Evolutionary conservation across 78 protist species (phyloP), one percentile per base, ranked within the genome.

Genomic region (Dictyostelium brefeldianum): DNA sequence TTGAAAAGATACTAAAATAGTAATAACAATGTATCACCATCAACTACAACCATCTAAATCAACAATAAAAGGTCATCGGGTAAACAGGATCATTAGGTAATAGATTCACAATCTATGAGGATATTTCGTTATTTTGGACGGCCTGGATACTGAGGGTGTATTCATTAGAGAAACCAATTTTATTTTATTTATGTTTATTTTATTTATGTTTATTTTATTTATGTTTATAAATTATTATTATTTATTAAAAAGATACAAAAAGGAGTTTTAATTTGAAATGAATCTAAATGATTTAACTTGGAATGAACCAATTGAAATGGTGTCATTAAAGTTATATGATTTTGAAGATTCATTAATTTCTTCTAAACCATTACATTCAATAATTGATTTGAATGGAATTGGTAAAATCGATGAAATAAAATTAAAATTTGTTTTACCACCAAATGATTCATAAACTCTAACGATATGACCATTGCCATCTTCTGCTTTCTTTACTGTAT

Each of bases 131-230:
- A n/a, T 96, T 80, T 64, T 97, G 98, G 97, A 3, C 5, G 1
- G 97, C 97, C 11, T 97, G 98, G 94, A 94, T 51, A 79, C 89
- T 8, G 93, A 87, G n/a, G 77, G 65, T 87, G 18, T 87, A 77
- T n/a, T 29, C 80, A 20, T 73, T 75, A 25, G 73, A 87, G 22
- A 87, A 87, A n/a, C 67, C 64, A n/a, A n/a, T n/a, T n/a, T n/a
- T n/a, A n/a, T n/a, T n/a, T n/a, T n/a, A n/a, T n/a, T n/a, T n/a
- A n/a, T n/a, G n/a, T n/a, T n/a, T n/a, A n/a, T n/a, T n/a, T n/a
- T n/a, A n/a, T n/a, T n/a, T n/a, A n/a, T n/a, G n/a, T n/a, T n/a
- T n/a, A n/a, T n/a, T n/a, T n/a, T n/a, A n/a, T n/a, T n/a, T n/a
- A n/a, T n/a, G n/a, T n/a, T n/a, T n/a, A n/a, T n/a, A n/a, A n/a